These are phyloP conservation scores for Aspergillus sp. DNA, from an alignment of 2,329 filamentous ascomycete species.

Conservation along the genomic window DNA sequence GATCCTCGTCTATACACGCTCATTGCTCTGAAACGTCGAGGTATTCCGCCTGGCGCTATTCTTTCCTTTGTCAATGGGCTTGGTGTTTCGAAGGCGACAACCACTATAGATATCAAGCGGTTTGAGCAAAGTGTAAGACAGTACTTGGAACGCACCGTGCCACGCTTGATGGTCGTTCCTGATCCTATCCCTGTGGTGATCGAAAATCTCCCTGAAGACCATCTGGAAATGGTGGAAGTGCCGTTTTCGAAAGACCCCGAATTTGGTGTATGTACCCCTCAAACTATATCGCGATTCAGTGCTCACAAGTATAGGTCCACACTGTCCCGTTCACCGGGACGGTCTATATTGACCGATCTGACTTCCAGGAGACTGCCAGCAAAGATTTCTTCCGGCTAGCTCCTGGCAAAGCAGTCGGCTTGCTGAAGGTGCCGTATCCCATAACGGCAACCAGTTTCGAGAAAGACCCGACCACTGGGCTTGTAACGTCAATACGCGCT, in stretches of 20 bases:
- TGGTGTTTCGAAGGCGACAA: slow-evolving; percentile 75
- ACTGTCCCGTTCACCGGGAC: not conserved
- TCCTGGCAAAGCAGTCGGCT: not conserved
- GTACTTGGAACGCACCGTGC: not conserved
- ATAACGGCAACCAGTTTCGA: not conserved
- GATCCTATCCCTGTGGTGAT: not conserved
- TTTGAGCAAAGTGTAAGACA: not conserved
- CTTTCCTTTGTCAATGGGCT: slow-evolving; percentile 87
- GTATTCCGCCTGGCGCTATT: slow-evolving; percentile 82
- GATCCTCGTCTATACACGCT: slow-evolving; percentile 86
- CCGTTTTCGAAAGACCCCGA: not conserved
- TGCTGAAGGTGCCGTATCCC: not conserved
- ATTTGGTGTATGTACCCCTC: not conserved
- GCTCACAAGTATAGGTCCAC: not conserved
- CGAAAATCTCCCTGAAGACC: not conserved
- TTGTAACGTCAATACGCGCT: not conserved
- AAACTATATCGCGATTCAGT: not conserved
- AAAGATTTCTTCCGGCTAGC: not conserved
- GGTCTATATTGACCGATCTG: not conserved
- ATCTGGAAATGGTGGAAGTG: not conserved
- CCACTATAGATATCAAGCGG: not conserved
- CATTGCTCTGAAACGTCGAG: slow-evolving; percentile 77
- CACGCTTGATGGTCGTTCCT: not conserved
- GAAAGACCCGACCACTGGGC: not conserved
- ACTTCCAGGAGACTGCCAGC: not conserved